Evolutionary conservation across 306 rosid genomes (phyloP).

Genomic region (Cicer yamashitae): DNA sequence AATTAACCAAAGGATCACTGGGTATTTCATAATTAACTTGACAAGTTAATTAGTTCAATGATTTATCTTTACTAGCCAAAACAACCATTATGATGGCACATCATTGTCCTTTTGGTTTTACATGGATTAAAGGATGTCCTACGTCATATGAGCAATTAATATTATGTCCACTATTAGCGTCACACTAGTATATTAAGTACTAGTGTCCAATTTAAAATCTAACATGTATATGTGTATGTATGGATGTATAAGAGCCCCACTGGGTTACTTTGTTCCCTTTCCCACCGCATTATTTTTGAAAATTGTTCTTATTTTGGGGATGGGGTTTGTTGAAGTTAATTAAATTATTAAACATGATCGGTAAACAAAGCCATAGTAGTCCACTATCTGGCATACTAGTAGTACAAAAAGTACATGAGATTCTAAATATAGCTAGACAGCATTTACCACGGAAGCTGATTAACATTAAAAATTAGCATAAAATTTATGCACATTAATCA

Average conservation of each 20-base stretch:
- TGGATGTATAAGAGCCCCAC: slow-evolving; percentile 41
- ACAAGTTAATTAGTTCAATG: slow-evolving; percentile 29
- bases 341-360: neutral
- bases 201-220: slow-evolving; percentile 26
- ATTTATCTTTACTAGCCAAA: slow-evolving; percentile 31
- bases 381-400: neutral
- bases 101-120: slow-evolving; percentile 53
- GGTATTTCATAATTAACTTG: no score
- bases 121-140: slow-evolving; percentile 49
- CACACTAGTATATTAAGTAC: slow-evolving; percentile 13
- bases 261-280: neutral
- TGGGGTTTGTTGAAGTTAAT: slow-evolving; percentile 25
- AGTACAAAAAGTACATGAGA: slow-evolving; percentile 1
- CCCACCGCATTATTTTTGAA: slow-evolving; percentile 27
- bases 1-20: no score
- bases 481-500: neutral
- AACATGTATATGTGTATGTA: neutral
- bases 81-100: slow-evolving; percentile 33
- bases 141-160: slow-evolving; percentile 35
- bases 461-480: neutral
- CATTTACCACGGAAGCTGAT: slow-evolving; percentile 17
- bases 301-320: neutral
- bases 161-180: slow-evolving; percentile 40
- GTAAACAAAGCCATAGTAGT: slow-evolving; percentile 4
- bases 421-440: slow-evolving; percentile 34